These are phyloP conservation scores for Solanum clarkiae DNA, from an alignment of 257 asterid species.

Conservation along the genomic window DNA sequence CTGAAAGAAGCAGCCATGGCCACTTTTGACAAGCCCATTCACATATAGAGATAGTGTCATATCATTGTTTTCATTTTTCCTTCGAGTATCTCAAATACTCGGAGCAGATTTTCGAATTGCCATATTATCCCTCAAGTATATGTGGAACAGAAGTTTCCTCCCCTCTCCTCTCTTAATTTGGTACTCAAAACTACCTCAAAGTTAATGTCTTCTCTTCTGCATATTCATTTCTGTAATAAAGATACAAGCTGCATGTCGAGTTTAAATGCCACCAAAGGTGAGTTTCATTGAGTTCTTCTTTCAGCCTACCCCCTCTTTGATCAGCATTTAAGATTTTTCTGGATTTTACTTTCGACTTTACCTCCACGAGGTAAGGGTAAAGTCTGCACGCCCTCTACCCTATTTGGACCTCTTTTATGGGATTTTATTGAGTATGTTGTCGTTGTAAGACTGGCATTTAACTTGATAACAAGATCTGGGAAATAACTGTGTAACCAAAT, in stretches of 20 bases:
- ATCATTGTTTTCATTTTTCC: not conserved
- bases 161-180: not conserved
- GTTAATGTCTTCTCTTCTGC: not conserved
- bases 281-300: not conserved
- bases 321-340: not conserved
- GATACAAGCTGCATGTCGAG: not conserved
- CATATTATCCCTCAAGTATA: not conserved
- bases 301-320: not conserved
- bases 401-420: too few relatives aligned
- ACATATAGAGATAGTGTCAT: slow-evolving; percentile 37
- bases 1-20: slow-evolving; percentile 99
- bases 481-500: not conserved
- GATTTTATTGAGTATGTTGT: too few relatives aligned
- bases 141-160: not conserved
- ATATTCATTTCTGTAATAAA: not conserved
- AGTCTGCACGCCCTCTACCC: too few relatives aligned
- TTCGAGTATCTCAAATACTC: slow-evolving; percentile 6
- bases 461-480: not conserved
- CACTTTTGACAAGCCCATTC: slow-evolving; percentile 92
- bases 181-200: slow-evolving; percentile 31
- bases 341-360: not conserved
- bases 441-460: not conserved
- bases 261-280: not conserved
- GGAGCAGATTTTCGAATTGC: not conserved
- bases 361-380: too few relatives aligned